phyloP scores from a whole-genome alignment of 768 basidiomycete genomes.

The Termitomyces sp. region DNA sequence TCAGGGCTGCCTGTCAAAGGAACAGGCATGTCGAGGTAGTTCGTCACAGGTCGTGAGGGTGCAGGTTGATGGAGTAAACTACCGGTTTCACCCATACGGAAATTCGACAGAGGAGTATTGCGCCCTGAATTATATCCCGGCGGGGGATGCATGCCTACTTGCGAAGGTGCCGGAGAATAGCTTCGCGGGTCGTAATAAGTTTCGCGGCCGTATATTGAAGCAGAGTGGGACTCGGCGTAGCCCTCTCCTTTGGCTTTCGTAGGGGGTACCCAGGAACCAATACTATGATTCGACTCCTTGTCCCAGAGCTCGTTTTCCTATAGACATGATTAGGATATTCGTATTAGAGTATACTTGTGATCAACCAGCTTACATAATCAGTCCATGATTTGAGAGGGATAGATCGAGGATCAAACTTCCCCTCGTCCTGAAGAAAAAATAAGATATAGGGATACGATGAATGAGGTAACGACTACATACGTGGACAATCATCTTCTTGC shows the following conservation, averaged over 20 bases:
- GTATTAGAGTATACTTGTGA: neutral
- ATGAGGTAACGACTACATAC: slow-evolving; percentile 41
- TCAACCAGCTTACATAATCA: slow-evolving; percentile 65
- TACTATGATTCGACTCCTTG: slow-evolving; percentile 93
- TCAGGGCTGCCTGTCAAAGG: slow-evolving; percentile 53
- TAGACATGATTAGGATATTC: neutral
- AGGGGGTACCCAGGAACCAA: slow-evolving; percentile 89
- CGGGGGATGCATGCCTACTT: slow-evolving; percentile 55
- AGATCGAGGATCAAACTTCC: slow-evolving; percentile 89
- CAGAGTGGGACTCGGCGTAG: slow-evolving; percentile 73
- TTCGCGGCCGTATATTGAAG: slow-evolving; percentile 83
- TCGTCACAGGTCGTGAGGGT: slow-evolving; percentile 69
- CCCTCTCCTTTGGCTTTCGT: slow-evolving; percentile 66
- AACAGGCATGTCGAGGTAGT: slow-evolving; percentile 73
- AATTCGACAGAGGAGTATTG: slow-evolving; percentile 61
- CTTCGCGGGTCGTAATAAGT: slow-evolving; percentile 78
- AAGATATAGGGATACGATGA: neutral
- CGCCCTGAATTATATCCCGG: slow-evolving; percentile 77
- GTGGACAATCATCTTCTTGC: slow-evolving; percentile 94
- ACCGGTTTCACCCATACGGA: slow-evolving; percentile 23
- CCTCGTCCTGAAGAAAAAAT: slow-evolving; percentile 72
- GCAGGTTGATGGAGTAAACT: slow-evolving; percentile 52
- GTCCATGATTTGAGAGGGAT: slow-evolving; percentile 98
- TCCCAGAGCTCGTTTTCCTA: slow-evolving; percentile 97
- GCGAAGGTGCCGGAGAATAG: slow-evolving; percentile 75